These are phyloP conservation scores for Sesbania bispinosa DNA, from an alignment of 306 rosid genomes.

Conservation along the genomic window DNA sequence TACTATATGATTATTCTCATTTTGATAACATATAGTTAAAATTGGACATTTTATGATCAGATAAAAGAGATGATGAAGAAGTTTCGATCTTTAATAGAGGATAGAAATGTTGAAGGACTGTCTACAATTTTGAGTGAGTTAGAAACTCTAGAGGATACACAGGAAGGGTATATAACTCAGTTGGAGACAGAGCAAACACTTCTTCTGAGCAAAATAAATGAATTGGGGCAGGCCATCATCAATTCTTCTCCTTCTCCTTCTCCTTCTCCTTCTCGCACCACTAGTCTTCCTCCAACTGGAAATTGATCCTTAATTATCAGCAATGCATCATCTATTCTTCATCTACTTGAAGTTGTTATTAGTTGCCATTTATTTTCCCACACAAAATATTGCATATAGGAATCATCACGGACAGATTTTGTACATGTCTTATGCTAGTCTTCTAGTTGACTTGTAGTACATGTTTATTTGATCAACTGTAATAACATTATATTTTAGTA, in stretches of 20 bases:
- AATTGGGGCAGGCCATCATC: conserved; percentile 71
- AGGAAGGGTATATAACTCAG: conserved; percentile 66
- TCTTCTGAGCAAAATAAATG: conserved; percentile 77
- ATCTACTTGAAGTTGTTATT: too few species aligned
- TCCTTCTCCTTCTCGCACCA: too few species aligned
- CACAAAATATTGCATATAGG: neutral
- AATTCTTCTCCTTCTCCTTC: conserved; percentile 54
- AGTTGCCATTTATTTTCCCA: conserved; percentile 3
- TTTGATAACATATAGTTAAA: too few species aligned
- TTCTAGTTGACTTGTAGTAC: too few species aligned
- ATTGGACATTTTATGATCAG: too few species aligned
- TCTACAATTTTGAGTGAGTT: conserved; percentile 58
- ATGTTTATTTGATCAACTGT: conserved; percentile 30
- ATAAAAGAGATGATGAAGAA: conserved; percentile 68
- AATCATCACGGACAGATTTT: neutral
- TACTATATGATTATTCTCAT: neutral
- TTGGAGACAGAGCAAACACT: conserved; percentile 85
- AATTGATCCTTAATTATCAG: conserved; percentile 31
- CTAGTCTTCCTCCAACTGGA: conserved; percentile 21
- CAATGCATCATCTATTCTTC: too few species aligned
- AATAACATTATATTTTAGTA: too few species aligned
- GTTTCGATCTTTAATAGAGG: conserved; percentile 56
- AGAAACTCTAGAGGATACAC: conserved; percentile 69
- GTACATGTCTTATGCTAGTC: conserved; percentile 36
- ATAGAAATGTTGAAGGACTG: conserved; percentile 65